These are phyloP conservation scores for Blastobotrys serpentis DNA, from an alignment of 1,139 yeast genomes.

Conservation along the genomic window DNA sequence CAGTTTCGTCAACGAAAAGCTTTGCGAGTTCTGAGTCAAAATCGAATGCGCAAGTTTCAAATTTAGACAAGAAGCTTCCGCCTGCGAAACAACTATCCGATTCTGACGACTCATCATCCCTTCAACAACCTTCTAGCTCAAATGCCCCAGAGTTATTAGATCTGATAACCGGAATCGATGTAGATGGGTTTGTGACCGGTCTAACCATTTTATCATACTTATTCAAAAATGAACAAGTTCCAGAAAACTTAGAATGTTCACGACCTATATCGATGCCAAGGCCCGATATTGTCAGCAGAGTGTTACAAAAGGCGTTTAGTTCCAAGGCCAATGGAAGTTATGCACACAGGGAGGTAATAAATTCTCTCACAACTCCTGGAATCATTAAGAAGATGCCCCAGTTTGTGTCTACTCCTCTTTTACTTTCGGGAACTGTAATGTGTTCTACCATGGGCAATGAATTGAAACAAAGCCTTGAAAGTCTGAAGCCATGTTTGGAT, in stretches of 20 bases:
- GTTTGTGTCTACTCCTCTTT: slow-evolving; percentile 25
- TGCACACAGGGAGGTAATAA: slow-evolving; percentile 17
- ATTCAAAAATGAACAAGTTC: slow-evolving; percentile 22
- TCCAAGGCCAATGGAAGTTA: slow-evolving; percentile 16
- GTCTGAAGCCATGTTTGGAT: slow-evolving; percentile 13
- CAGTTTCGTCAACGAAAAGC: neutral
- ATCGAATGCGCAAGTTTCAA: neutral
- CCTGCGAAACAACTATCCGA: slow-evolving; percentile 9
- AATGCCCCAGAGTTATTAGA: slow-evolving; percentile 22
- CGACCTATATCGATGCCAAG: slow-evolving; percentile 27
- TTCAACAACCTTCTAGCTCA: neutral
- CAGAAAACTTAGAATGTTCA: slow-evolving; percentile 19
- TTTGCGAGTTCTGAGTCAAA: slow-evolving; percentile 2
- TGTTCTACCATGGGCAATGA: slow-evolving; percentile 14
- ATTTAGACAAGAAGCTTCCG: slow-evolving; percentile 1
- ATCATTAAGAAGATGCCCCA: slow-evolving; percentile 24
- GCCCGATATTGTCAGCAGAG: slow-evolving; percentile 25
- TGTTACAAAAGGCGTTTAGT: slow-evolving; percentile 23
- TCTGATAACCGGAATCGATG: slow-evolving; percentile 23
- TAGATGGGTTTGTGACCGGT: slow-evolving; percentile 23
- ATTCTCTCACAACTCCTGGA: slow-evolving; percentile 20
- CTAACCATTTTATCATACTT: slow-evolving; percentile 23
- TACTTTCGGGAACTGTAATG: slow-evolving; percentile 22
- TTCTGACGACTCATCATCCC: neutral
- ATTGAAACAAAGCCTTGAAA: slow-evolving; percentile 14